Evolutionary conservation across 2,329 filamentous ascomycete species (phyloP).

Genomic region (Fusarium lateritium): DNA sequence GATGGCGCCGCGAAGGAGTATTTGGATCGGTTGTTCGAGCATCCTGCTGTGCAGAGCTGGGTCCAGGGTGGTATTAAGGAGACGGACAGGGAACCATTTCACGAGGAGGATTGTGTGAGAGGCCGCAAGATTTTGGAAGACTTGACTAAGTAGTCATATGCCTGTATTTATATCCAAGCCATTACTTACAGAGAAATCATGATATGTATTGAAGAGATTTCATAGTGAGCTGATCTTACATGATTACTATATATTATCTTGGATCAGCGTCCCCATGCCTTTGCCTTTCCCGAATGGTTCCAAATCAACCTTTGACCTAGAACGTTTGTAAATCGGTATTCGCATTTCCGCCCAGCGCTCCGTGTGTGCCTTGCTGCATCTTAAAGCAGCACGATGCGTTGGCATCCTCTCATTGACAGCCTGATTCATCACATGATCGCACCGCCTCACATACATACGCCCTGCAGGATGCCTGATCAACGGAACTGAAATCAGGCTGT

Average conservation of each 20-base stretch:
- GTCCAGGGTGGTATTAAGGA: slow-evolving; percentile 56
- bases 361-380: too few relatives aligned
- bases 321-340: too few relatives aligned
- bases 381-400: background rate
- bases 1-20: slow-evolving; percentile 53
- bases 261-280: too few relatives aligned
- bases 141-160: slow-evolving; percentile 27
- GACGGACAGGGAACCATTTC: slow-evolving; percentile 54
- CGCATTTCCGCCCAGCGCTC: too few relatives aligned
- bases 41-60: slow-evolving; percentile 57
- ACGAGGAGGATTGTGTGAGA: slow-evolving; percentile 56
- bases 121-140: slow-evolving; percentile 53
- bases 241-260: too few relatives aligned
- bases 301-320: too few relatives aligned
- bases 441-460: background rate
- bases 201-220: background rate
- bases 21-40: slow-evolving; percentile 52
- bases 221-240: too few relatives aligned
- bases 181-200: too few relatives aligned
- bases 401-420: background rate
- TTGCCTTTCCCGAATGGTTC: too few relatives aligned
- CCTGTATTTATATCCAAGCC: too few relatives aligned
- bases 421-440: background rate
- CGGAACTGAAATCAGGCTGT: background rate
- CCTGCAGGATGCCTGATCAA: background rate